phyloP scores from a whole-genome alignment of 441 rosid species.

The Gossypium davidsonii region DNA sequence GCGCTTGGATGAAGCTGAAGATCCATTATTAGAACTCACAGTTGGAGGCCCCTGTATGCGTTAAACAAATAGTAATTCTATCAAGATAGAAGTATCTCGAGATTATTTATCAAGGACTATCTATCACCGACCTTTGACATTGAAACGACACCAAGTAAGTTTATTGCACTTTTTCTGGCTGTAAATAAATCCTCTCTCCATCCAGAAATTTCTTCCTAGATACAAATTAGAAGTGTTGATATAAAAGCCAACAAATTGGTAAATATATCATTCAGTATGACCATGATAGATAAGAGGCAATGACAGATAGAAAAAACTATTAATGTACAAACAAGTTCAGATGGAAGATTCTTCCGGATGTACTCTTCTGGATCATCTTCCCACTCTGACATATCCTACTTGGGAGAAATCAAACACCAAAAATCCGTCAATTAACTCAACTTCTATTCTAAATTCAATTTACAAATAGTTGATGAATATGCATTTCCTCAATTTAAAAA shows the following conservation, averaged over 20 bases:
- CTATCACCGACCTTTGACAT: constrained; percentile 55
- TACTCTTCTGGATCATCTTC: constrained; percentile 88
- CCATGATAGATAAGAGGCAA: neutral
- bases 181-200: constrained; percentile 89
- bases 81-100: constrained; percentile 13
- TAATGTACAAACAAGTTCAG: constrained; percentile 58
- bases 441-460: neutral
- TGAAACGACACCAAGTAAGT: constrained; percentile 79
- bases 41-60: constrained; percentile 66
- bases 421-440: constrained; percentile 9
- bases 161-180: constrained; percentile 79
- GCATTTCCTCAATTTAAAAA: constrained; percentile 3
- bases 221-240: constrained; percentile 9
- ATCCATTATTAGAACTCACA: constrained; percentile 33
- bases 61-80: constrained; percentile 14
- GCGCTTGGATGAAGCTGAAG: constrained; percentile 57
- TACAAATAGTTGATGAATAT: neutral
- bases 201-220: constrained; percentile 76
- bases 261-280: neutral
- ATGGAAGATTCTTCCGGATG: constrained; percentile 74
- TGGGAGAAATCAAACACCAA: constrained; percentile 17
- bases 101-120: constrained; percentile 11
- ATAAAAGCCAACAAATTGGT: constrained; percentile 11
- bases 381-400: constrained; percentile 78
- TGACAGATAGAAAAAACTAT: constrained; percentile 2